phyloP scores from a whole-genome alignment of 805 yeast genomes.

The Candida quercuum region DNA sequence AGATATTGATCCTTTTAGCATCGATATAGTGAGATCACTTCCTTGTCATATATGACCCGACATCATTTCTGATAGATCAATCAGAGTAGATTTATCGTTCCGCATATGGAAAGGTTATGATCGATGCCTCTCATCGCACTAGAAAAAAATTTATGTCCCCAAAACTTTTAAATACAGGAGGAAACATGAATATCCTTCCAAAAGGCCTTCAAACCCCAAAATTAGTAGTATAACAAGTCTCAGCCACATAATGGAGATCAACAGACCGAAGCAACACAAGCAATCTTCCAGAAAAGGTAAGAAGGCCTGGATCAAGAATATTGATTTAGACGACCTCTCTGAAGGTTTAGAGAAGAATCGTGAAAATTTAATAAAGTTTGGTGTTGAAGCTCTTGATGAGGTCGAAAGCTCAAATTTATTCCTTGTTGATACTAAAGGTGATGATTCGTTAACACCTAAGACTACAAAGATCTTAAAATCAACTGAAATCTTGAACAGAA shows the following conservation, averaged over 20 bases:
- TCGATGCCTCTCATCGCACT: not conserved
- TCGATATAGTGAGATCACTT: too few relatives aligned
- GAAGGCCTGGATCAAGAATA: constrained; percentile 88
- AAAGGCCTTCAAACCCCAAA: too few relatives aligned
- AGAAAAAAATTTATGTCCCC: not conserved
- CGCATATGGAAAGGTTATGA: constrained; percentile 1
- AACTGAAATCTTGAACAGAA: constrained; percentile 51
- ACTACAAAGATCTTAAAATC: constrained; percentile 34
- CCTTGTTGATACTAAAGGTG: constrained; percentile 65
- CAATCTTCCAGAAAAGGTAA: constrained; percentile 91
- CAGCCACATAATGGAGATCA: constrained; percentile 25
- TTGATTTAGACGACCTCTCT: constrained; percentile 79
- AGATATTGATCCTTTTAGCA: too few relatives aligned
- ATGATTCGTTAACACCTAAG: constrained; percentile 36
- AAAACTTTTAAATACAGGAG: not conserved
- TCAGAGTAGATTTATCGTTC: too few relatives aligned
- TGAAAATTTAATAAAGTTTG: constrained; percentile 53
- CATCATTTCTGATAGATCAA: too few relatives aligned
- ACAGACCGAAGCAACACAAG: constrained; percentile 51
- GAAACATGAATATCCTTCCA: too few relatives aligned
- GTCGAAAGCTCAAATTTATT: constrained; percentile 43
- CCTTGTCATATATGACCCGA: too few relatives aligned
- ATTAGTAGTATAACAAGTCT: too few relatives aligned
- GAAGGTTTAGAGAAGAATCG: constrained; percentile 60
- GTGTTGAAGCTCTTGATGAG: constrained; percentile 37